Evolutionary conservation across 2,329 filamentous ascomycete genomes (phyloP).

Genomic region (Cladorrhinum sp.): DNA sequence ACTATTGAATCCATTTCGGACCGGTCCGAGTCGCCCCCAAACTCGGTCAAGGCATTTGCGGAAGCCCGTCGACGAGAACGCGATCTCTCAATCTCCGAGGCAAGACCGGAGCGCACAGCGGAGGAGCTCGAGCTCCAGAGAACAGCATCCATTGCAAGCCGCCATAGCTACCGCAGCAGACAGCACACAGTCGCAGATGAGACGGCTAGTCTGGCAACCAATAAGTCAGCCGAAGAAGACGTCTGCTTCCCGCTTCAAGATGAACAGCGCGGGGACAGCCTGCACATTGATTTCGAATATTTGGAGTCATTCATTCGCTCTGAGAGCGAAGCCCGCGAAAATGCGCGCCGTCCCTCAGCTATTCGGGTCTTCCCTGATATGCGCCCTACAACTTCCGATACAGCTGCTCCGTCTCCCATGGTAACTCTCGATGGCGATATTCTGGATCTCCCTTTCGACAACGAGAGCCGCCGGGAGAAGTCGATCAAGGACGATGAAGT

Average conservation of each 20-base stretch:
- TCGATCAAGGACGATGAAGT: constrained; percentile 45
- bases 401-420: constrained; percentile 27
- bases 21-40: constrained; percentile 81
- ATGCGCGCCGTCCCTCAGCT: constrained; percentile 48
- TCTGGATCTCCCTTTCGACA: constrained; percentile 49
- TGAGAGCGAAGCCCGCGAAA: constrained; percentile 47
- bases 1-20: constrained; percentile 55
- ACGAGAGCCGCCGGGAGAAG: constrained; percentile 51
- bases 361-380: constrained; percentile 60
- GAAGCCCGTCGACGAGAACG: constrained; percentile 83
- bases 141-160: constrained; percentile 67
- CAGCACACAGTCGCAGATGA: constrained; percentile 62
- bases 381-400: constrained; percentile 40
- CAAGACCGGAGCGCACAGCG: constrained; percentile 32
- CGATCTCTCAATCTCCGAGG: constrained; percentile 57
- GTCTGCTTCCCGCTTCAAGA: constrained; percentile 83
- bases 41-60: constrained; percentile 96
- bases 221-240: constrained; percentile 76
- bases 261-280: constrained; percentile 64
- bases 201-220: constrained; percentile 57
- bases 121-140: constrained; percentile 62
- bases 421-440: constrained; percentile 51
- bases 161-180: constrained; percentile 56
- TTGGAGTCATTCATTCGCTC: constrained; percentile 84
- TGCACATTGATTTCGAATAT: constrained; percentile 88